Base-by-base conservation (phyloP, 2,329 filamentous ascomycete genomes). In the Pseudogymnoascus sp. region DNA sequence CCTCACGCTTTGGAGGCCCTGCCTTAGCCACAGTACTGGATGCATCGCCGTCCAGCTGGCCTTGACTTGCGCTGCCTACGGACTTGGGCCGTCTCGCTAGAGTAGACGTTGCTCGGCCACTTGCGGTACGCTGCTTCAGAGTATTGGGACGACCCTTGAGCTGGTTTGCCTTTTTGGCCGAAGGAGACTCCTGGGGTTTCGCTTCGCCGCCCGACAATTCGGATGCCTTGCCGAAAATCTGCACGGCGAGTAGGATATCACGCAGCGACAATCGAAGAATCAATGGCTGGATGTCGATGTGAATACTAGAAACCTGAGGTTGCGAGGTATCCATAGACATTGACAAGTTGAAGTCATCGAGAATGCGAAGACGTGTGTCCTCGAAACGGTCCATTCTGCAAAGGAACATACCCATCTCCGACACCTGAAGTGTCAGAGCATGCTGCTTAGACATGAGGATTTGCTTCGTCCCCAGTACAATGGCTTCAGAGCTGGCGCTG, bases 351-450 rank as follows among this genome's bases (percentile, higher is more conserved):
- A 99, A 99, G 74, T 99, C 92, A 71, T 99, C 95, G 33, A 99
- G 84, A 64, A 99, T 96, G 15, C 94, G 87, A 55, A 99, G 81
- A 37, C 91, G 86, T 40, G 88, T 92, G 3, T 89, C 92, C 68
- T 99, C 93, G 68, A 97, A 97, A 65, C 87, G 90, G 74, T 99
- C 95, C 94, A 99, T 99, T 10, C 94, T 89, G 72, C 95, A 99
- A 33, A 99, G 76, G 73, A 97, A 99, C 94, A 99, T 99, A 68
- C 94, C 94, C 60, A 97, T 84, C 71, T 97, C 87, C 6, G 91
- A 92, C 2, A 99, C 86, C 71, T 99, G 93, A 71, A 99, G 82
- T 0, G 94, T 97, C 68, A 95, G 82, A 7, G 93, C 90, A 76
- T 97, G 91, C 73, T 99, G 95, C 69, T 96, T 89, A 1, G 93